Percentiles rank a stretch among this genome's conserved stretches.
phyloP scores from a whole-genome alignment of 768 basidiomycete genomes.

The Lanmaoa rubissima region DNA sequence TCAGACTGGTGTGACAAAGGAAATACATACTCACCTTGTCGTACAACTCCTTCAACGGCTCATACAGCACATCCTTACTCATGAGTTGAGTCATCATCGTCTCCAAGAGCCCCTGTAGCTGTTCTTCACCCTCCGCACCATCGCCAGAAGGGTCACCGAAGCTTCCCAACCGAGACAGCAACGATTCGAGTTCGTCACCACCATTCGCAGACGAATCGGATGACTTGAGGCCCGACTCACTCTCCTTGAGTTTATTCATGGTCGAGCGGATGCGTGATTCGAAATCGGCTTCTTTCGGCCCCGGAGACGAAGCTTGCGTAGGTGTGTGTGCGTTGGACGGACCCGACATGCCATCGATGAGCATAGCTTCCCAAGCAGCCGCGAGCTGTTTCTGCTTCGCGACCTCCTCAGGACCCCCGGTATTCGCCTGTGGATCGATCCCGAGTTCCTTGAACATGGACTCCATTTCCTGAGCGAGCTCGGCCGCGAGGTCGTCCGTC shows the following conservation, averaged over 20 bases:
- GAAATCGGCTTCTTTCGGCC: conserved; percentile 43
- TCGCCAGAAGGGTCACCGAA: conserved; percentile 37
- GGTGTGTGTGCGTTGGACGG: conserved; percentile 6
- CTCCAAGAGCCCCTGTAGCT: conserved; percentile 69
- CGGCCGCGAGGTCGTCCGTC: conserved; percentile 33
- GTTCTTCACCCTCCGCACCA: conserved; percentile 42
- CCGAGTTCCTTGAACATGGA: conserved; percentile 33
- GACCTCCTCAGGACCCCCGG: conserved; percentile 8
- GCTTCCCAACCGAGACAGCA: conserved; percentile 46
- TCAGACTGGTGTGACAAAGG: background rate
- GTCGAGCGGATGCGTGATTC: conserved; percentile 69
- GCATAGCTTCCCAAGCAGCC: conserved; percentile 71
- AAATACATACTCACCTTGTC: conserved; percentile 21
- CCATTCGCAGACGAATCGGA: conserved; percentile 7
- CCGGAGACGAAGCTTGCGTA: conserved; percentile 1
- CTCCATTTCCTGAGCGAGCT: conserved; percentile 46
- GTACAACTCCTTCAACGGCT: conserved; percentile 76
- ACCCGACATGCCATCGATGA: conserved; percentile 47
- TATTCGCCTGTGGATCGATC: conserved; percentile 11
- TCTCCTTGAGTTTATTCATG: conserved; percentile 71
- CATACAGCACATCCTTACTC: conserved; percentile 56
- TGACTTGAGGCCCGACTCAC: conserved; percentile 44
- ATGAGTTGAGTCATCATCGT: conserved; percentile 46
- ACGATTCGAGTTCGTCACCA: conserved; percentile 43
- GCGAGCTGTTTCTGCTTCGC: conserved; percentile 42